Evolutionary conservation across 2,329 filamentous ascomycete genomes (phyloP).

Genomic region (Diaporthe destruens): DNA sequence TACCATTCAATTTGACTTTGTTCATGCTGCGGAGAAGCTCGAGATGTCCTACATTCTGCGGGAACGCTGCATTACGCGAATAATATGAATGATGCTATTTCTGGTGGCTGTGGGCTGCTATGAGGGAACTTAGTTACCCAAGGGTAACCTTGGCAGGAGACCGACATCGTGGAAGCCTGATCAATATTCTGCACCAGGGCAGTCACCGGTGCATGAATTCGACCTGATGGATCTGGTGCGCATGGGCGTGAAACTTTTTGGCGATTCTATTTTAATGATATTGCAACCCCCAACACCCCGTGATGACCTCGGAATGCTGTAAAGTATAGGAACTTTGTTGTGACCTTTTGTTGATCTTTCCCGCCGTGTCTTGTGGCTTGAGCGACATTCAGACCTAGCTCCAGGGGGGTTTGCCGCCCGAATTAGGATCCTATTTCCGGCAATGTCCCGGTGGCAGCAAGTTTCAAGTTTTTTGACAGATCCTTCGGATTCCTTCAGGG

Average conservation of each 20-base stretch:
- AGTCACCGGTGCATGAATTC: not conserved
- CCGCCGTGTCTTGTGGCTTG: not conserved
- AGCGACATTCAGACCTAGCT: not conserved
- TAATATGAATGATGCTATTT: not conserved
- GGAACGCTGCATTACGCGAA: not conserved
- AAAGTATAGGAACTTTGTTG: not conserved
- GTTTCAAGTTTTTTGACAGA: not conserved
- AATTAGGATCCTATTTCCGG: not conserved
- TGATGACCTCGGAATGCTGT: not conserved
- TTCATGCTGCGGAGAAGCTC: not conserved
- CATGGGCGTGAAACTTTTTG: no score
- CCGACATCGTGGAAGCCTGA: not conserved
- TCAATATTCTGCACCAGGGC: not conserved
- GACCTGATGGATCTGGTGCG: not conserved
- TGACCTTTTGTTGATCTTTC: no score
- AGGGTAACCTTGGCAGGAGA: not conserved
- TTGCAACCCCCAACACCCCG: not conserved
- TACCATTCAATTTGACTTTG: not conserved
- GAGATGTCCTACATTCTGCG: not conserved
- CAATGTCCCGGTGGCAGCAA: not conserved
- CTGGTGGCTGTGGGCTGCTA: not conserved
- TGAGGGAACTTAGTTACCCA: not conserved
- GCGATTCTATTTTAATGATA: not conserved
- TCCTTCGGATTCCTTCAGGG: slow-evolving; percentile 15
- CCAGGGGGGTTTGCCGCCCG: not conserved